Evolutionary conservation across 1,284 basidiomycete genomes (phyloP), one percentile per base, ranked within the genome.

Genomic region (Bondarzewia mesenterica): DNA sequence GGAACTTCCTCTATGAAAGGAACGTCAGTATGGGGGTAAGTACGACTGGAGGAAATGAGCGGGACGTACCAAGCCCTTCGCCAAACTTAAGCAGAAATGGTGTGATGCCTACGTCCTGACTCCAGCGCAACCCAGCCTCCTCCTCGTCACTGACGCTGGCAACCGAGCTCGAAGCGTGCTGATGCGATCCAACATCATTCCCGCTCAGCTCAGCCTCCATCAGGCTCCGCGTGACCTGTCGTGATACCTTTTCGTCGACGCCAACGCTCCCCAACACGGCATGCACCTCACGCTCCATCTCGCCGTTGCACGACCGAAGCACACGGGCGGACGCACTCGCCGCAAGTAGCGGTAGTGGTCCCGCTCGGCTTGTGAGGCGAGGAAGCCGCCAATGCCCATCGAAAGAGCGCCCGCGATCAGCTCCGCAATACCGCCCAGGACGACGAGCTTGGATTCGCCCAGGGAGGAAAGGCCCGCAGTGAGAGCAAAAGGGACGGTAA

Each of bases 361-460:
- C 45, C 93, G 81, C 66, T 99, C 95, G 35, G 95, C 89, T 66
- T 98, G 92, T 0, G 94, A 93, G 2, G 93, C 93, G 48, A 99
- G 84, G 75, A 95, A 97, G 21, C 95, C 95, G 49, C 95, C 95
- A 44, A 98, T 89, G 52, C 94, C 94, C 95, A 98, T 99, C 0
- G 84, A 87, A 53, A 98, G 91, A 7, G 93, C 89, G n/a, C 94
- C 93, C 2, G 93, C 91, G 51, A 93, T 89, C 54, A 96, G 82
- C 64, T 97, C 91, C 23, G 94, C 90, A 44, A 96, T 70, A 42
- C 94, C 92, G 57, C 92, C 90, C 43, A 96, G 75, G 42, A 97
- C 89, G 57, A 97, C 94, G 32, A 96, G 75, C 47, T 76, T 81
- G 12, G 89, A 92, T 56, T 88, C 84, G 43, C 94, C 93, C 16